phyloP scores from a whole-genome alignment of 2,329 filamentous ascomycete genomes.

The Lithohypha guttulata region DNA sequence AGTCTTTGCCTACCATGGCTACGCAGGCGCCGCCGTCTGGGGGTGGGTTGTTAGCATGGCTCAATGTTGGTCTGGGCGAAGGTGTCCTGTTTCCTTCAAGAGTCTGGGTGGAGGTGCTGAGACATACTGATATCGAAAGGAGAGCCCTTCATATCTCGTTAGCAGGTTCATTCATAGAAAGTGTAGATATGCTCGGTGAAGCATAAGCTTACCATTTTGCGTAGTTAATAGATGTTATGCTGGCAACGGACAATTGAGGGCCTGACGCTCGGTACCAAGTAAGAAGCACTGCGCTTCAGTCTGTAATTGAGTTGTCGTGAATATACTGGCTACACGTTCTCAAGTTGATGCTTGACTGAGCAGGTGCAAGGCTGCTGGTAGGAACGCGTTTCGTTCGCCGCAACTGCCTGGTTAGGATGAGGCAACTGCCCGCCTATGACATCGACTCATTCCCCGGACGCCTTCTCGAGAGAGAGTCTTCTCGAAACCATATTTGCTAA shows the following conservation, averaged over 20 bases:
- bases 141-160: slow-evolving; percentile 52
- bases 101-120: neutral
- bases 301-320: too few species aligned
- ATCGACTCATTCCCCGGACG: too few species aligned
- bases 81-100: too few species aligned
- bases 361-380: neutral
- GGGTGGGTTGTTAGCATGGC: slow-evolving; percentile 14
- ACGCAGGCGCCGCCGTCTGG: slow-evolving; percentile 83
- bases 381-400: slow-evolving; percentile 7
- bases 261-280: too few species aligned
- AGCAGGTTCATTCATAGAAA: slow-evolving; percentile 22
- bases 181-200: slow-evolving; percentile 24
- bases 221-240: too few species aligned
- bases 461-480: too few species aligned
- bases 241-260: too few species aligned
- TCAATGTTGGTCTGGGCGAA: too few species aligned
- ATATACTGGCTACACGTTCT: neutral
- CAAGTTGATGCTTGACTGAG: neutral
- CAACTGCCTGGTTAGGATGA: neutral
- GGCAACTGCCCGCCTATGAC: neutral
- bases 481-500: too few species aligned
- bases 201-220: slow-evolving; percentile 26
- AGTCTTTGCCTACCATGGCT: slow-evolving; percentile 99
- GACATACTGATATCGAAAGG: slow-evolving; percentile 88
- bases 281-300: too few species aligned